Evolutionary conservation across 169 alveolate genomes (phyloP).

Genomic region (Cryptosporidium muris): DNA sequence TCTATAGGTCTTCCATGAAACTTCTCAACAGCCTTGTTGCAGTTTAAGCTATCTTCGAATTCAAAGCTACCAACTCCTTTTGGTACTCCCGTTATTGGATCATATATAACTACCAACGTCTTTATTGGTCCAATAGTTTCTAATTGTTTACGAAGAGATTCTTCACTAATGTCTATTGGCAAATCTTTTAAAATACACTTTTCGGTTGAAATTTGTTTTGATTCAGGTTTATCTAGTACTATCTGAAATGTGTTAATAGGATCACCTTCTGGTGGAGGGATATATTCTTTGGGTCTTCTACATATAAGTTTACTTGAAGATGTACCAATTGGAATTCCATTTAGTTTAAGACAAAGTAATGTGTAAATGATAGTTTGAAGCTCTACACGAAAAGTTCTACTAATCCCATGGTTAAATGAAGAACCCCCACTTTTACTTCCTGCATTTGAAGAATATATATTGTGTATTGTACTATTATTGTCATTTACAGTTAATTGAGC

Average conservation of each 20-base stretch:
- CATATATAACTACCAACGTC: conserved; percentile 21
- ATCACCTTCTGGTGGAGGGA: background rate
- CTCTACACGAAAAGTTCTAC: conserved; percentile 11
- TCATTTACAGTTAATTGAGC: background rate
- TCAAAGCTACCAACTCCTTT: conserved; percentile 62
- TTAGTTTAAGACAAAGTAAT: conserved; percentile 19
- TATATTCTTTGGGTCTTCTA: conserved; percentile 25
- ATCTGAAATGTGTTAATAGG: background rate
- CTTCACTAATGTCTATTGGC: conserved; percentile 48
- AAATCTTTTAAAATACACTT: conserved; percentile 35
- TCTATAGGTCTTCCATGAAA: conserved; percentile 54
- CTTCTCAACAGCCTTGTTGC: conserved; percentile 36
- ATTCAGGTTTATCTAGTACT: conserved; percentile 3
- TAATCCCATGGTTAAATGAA: background rate
- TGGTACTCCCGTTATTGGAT: conserved; percentile 56
- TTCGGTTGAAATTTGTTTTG: background rate
- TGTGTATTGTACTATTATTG: background rate
- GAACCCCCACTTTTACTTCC: background rate
- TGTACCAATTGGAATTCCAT: conserved; percentile 12
- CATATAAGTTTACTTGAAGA: conserved; percentile 2
- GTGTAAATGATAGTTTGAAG: conserved; percentile 12
- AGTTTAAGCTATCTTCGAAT: conserved; percentile 30
- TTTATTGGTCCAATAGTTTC: conserved; percentile 44
- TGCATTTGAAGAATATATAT: background rate
- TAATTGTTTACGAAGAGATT: conserved; percentile 11